Conservation (phyloP, 306 rosid species). For the Lagenaria siceraria region DNA sequence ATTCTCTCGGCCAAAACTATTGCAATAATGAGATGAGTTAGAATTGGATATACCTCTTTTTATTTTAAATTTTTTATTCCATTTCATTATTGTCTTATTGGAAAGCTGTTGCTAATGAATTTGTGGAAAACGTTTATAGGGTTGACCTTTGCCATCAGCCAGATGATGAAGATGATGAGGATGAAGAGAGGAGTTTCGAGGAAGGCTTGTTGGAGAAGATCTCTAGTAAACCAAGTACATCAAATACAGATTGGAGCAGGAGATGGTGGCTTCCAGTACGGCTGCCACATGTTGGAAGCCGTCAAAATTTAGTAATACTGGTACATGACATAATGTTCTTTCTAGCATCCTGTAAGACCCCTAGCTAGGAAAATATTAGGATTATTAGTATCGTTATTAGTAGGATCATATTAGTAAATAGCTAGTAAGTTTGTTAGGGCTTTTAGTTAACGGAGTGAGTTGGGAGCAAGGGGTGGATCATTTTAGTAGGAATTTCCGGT, state of each 20-base stretch:
- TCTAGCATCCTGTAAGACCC: background rate
- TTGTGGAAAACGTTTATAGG: conserved; percentile 33
- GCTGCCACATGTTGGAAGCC: conserved; percentile 52
- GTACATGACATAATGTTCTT: conserved; percentile 17
- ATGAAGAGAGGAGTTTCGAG: conserved; percentile 53
- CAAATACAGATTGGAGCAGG: conserved; percentile 33
- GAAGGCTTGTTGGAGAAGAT: conserved; percentile 57
- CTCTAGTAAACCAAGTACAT: conserved; percentile 24
- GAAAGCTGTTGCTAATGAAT: conserved; percentile 14
- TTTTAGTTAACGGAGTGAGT: no score
- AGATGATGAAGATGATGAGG: conserved; percentile 65
- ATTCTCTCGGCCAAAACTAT: background rate
- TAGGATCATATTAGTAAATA: no score
- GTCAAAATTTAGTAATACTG: conserved; percentile 73
- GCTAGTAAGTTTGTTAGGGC: no score
- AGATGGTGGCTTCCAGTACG: conserved; percentile 69
- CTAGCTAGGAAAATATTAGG: no score
- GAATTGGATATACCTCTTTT: background rate
- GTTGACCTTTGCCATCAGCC: conserved; percentile 98
- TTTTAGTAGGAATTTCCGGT: no score
- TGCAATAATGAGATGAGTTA: background rate
- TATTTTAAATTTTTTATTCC: background rate
- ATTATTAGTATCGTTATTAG: no score
- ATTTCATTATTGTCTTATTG: background rate
- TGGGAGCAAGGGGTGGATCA: no score